Evolutionary conservation across 2,329 filamentous ascomycete species (phyloP), one percentile per base, ranked within the genome.

Genomic region (Diaporthe aspalathi): DNA sequence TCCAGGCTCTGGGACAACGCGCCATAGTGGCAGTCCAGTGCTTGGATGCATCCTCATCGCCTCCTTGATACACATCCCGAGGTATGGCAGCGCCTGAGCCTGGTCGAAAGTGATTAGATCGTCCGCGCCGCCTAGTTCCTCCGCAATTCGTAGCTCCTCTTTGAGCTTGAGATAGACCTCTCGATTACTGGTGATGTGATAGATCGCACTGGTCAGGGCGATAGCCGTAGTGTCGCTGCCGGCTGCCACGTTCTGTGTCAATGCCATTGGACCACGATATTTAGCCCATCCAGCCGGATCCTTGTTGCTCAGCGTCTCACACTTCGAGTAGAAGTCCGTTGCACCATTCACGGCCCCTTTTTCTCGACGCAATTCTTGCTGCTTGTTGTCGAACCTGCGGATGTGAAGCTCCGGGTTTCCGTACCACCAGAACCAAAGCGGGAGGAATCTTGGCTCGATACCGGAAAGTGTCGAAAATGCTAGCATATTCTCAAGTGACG

Each of bases 201-300:
- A 92, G 75, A 92, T 88, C 2, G 91, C 83, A 2, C 87, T 84
- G 11, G 85, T 86, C 0, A 92, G 81, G 43, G 84, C 86, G 76
- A 92, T 91, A 22, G 88, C 90, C 0, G 91, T 93, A 1, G 90
- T 92, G 78, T 93, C 91, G 2, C 86, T 88, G 8, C 90, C 90
- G 9, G 76, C 78, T 40, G 74, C 65, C 14, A 78, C 22, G 70
- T 78, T 78, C 22, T 38, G 22, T 2, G 47, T 52, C 63, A 52
- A 12, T 2, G 32, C 32, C 52, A 20, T 12, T 1, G 38, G 20
- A 4, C 35, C 52, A 17, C 32, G 47, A 27, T 24, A 67, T 35
- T 43, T 52, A 3, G 12, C 29, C 22, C 38, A 67, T 7, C 20
- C 63, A 38, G 35, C 63, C 12, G 47, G 63, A 6, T 65, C 60